A percentile compares a stretch with the other conserved stretches of the same genome.
These are phyloP conservation scores for Emericellopsis terricola DNA, from an alignment of 495 filamentous ascomycete genomes.

Conservation along the genomic window DNA sequence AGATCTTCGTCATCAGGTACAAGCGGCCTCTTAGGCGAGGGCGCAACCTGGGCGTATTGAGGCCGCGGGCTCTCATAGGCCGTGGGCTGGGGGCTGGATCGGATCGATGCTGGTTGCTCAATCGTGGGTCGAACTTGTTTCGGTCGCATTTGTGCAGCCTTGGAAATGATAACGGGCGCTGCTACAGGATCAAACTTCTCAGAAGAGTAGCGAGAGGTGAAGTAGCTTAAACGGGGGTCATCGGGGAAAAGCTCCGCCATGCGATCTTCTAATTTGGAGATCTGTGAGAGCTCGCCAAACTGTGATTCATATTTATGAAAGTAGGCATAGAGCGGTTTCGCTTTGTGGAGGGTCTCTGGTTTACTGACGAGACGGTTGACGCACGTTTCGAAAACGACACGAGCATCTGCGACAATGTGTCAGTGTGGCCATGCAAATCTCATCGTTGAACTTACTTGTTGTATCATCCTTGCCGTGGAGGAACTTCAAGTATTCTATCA, in stretches of 20 bases:
- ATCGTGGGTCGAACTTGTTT: conserved; percentile 35
- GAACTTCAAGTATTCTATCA: conserved; percentile 88
- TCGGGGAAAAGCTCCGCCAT: conserved; percentile 87
- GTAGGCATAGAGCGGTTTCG: conserved; percentile 70
- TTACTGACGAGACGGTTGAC: conserved; percentile 61
- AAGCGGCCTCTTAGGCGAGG: conserved; percentile 62
- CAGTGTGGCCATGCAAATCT: conserved; percentile 1
- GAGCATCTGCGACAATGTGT: conserved; percentile 45
- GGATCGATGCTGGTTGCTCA: conserved; percentile 29
- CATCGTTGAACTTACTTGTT: conserved; percentile 49
- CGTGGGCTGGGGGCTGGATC: conserved; percentile 30
- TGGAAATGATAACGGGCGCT: conserved; percentile 67
- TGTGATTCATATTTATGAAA: conserved; percentile 91
- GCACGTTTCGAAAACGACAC: conserved; percentile 85
- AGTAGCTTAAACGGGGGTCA: conserved; percentile 57
- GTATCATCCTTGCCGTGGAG: conserved; percentile 78
- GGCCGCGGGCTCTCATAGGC: conserved; percentile 26
- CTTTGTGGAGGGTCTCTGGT: conserved; percentile 48
- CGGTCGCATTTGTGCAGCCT: conserved; percentile 52
- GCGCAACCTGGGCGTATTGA: conserved; percentile 32
- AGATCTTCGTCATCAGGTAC: conserved; percentile 55
- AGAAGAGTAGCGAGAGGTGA: conserved; percentile 55
- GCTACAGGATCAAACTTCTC: conserved; percentile 43
- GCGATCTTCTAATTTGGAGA: conserved; percentile 74
- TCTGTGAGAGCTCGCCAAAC: conserved; percentile 77